Base-by-base conservation (phyloP, 2,329 filamentous ascomycete species). In the Aurifilum marmelostoma region DNA sequence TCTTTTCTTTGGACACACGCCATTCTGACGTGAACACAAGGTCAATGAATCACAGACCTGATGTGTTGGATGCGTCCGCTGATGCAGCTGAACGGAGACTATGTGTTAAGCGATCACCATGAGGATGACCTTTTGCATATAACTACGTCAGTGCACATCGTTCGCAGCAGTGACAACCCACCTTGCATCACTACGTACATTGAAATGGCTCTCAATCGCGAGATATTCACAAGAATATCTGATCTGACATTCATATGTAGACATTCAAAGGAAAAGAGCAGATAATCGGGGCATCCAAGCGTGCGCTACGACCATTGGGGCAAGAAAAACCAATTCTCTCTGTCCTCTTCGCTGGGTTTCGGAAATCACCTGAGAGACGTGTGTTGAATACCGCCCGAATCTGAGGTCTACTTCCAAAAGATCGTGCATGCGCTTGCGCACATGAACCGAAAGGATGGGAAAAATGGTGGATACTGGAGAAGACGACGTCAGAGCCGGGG, bases 71-170 rank as follows among this genome's bases (percentile, higher is more conserved):
- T 37, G 56, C 14, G 3, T n/a, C 32, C 32, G n/a, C 11, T 59
- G 56, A 59, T 37, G 56, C 56, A 59, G 56, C 18, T 37, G 29
- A 21, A 59, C 32, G 56, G 56, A 37, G 56, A 34, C 29, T 34
- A 16, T 18, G 32, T n/a, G 7, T 29, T n/a, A 37, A 21, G 56
- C 56, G 56, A 59, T 21, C 29, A 34, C 29, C 56, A n/a, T 8
- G 29, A 59, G 21, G 16, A 32, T 8, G 32, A 14, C 12, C 29
- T n/a, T 59, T 21, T 18, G 21, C 56, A n/a, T 37, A 32, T 32
- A n/a, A n/a, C 29, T 37, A 59, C 56, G 29, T 59, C 29, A 37
- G 56, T 29, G 27, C 6, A 56, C 52, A 5, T 56, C 14, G 27
- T 16, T 12, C 14, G 24, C n/a, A 16, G 52, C 52, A 56, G 14